Conservation (phyloP, 352 stramenopile species). For the Globisporangium lucens region DNA sequence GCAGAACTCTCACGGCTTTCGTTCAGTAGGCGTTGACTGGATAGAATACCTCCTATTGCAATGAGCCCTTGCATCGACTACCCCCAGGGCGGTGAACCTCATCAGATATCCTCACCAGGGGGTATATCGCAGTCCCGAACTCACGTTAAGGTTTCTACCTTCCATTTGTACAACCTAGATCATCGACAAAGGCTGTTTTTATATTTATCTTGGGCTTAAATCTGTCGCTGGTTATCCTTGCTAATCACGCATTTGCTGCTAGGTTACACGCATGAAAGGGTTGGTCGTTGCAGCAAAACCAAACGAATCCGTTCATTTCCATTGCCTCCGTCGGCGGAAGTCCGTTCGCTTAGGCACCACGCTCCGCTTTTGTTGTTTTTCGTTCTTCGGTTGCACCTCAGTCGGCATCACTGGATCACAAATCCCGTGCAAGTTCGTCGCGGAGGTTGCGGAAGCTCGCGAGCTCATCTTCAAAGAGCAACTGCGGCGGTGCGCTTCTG, state of each 20-base stretch:
- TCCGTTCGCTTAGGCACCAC: too few relatives aligned
- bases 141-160: too few relatives aligned
- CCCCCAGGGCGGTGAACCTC: too few relatives aligned
- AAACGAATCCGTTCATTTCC: not conserved
- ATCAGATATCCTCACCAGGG: too few relatives aligned
- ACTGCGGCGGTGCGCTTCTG: slow-evolving; percentile 6
- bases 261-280: not conserved
- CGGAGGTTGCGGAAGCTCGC: slow-evolving; percentile 64
- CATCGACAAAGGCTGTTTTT: not conserved
- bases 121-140: too few relatives aligned
- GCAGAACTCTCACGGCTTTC: too few relatives aligned
- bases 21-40: too few relatives aligned
- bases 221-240: not conserved
- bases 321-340: too few relatives aligned
- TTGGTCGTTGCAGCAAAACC: too few relatives aligned
- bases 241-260: slow-evolving; percentile 1
- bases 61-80: too few relatives aligned
- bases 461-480: slow-evolving; percentile 77
- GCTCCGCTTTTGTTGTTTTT: not conserved
- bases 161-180: not conserved
- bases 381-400: not conserved
- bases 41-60: too few relatives aligned
- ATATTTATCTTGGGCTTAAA: not conserved
- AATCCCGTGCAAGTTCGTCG: slow-evolving; percentile 52
- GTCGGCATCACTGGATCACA: slow-evolving; percentile 14